These are phyloP conservation scores for Mycena metata DNA, from an alignment of 768 basidiomycete species.

Conservation along the genomic window DNA sequence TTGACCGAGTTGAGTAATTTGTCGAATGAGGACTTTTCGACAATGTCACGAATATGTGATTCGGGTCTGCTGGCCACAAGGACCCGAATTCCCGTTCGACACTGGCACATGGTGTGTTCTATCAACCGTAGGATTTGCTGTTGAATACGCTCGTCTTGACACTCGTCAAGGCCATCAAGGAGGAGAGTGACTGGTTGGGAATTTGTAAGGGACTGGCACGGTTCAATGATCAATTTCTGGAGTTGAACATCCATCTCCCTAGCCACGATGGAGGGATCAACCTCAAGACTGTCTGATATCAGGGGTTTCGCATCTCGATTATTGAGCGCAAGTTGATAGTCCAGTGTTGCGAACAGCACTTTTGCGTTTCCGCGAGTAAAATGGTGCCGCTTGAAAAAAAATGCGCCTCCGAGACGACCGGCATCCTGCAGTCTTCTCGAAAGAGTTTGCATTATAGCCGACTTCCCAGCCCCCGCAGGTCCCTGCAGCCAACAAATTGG, in stretches of 20 bases:
- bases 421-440: background rate
- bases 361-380: conserved; percentile 9
- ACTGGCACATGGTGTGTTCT: too few relatives aligned
- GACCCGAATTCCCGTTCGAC: too few relatives aligned
- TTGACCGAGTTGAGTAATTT: background rate
- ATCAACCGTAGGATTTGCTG: too few relatives aligned
- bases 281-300: background rate
- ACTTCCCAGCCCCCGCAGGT: too few relatives aligned
- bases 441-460: background rate
- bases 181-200: too few relatives aligned
- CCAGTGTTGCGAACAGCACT: conserved; percentile 2
- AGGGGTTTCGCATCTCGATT: background rate
- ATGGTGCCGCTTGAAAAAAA: conserved; percentile 5
- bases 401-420: conserved; percentile 3
- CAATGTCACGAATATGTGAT: background rate
- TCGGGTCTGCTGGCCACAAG: too few relatives aligned
- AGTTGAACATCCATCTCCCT: background rate
- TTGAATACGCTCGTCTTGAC: too few relatives aligned
- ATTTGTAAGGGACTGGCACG: too few relatives aligned
- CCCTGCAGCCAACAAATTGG: background rate
- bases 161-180: too few relatives aligned
- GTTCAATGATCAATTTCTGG: background rate
- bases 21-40: background rate
- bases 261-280: background rate
- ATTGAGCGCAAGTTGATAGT: background rate